Evolutionary conservation across 2,329 filamentous ascomycete species (phyloP).

Genomic region (Venturiaceae sp.): DNA sequence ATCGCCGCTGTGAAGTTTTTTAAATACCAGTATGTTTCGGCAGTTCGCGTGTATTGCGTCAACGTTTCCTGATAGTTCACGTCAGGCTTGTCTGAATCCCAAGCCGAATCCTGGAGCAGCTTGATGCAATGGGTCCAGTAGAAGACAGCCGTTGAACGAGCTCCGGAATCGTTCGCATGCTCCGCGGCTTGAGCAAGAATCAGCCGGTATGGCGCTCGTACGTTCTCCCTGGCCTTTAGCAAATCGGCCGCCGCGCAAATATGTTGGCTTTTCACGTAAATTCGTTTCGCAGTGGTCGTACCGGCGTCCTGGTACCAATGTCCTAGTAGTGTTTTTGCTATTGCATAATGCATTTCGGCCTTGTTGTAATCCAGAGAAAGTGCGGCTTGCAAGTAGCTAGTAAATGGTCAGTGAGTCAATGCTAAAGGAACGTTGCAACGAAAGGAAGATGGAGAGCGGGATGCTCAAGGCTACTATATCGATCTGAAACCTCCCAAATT

Average conservation of each 20-base stretch:
- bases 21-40: slow-evolving; percentile 76
- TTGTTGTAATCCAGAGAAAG: slow-evolving; percentile 54
- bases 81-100: slow-evolving; percentile 56
- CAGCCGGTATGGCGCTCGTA: slow-evolving; percentile 59
- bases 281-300: slow-evolving; percentile 33
- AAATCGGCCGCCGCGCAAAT: slow-evolving; percentile 69
- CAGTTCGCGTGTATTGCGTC: slow-evolving; percentile 65
- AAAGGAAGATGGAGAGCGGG: no score
- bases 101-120: slow-evolving; percentile 71
- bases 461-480: no score
- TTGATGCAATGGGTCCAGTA: slow-evolving; percentile 70
- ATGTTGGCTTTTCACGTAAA: slow-evolving; percentile 70
- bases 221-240: slow-evolving; percentile 55
- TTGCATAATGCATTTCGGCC: slow-evolving; percentile 81
- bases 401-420: not conserved
- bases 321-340: slow-evolving; percentile 71
- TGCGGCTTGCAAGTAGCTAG: slow-evolving; percentile 53
- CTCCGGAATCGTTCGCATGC: slow-evolving; percentile 70
- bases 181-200: slow-evolving; percentile 72
- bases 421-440: slow-evolving; percentile 20
- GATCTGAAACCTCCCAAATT: no score
- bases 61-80: slow-evolving; percentile 81
- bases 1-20: slow-evolving; percentile 60
- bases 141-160: slow-evolving; percentile 69
- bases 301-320: slow-evolving; percentile 53